These are phyloP conservation scores for Sporisorium sorghi DNA, from an alignment of 1,284 basidiomycete genomes.

Conservation along the genomic window DNA sequence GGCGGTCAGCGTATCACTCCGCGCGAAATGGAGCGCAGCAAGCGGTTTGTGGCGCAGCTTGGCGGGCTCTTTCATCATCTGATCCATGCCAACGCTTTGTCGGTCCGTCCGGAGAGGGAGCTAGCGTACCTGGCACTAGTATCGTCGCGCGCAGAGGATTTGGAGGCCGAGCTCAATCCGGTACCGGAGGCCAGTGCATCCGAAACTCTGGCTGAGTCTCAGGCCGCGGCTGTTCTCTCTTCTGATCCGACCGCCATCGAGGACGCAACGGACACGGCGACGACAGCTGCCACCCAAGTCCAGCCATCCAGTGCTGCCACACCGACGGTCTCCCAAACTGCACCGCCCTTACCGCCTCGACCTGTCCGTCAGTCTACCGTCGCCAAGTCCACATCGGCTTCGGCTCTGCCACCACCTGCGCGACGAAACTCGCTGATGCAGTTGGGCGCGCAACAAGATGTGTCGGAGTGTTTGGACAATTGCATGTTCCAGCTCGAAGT, in stretches of 20 bases:
- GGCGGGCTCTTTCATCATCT: conserved; percentile 82
- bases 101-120: conserved; percentile 85
- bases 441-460: conserved; percentile 93
- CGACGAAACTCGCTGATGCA: conserved; percentile 62
- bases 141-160: conserved; percentile 85
- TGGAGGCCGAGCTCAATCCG: conserved; percentile 28
- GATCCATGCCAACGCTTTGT: conserved; percentile 76
- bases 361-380: conserved; percentile 18
- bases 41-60: conserved; percentile 81
- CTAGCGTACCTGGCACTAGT: conserved; percentile 92
- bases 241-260: conserved; percentile 16
- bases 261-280: not conserved
- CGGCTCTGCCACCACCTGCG: conserved; percentile 33
- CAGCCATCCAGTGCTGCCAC: not conserved
- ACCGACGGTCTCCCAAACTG: not conserved
- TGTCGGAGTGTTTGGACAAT: conserved; percentile 98
- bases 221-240: not conserved
- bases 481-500: conserved; percentile 98
- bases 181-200: conserved; percentile 4
- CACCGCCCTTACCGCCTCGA: conserved; percentile 34
- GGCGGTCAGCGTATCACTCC: conserved; percentile 84
- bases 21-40: conserved; percentile 82
- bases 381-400: conserved; percentile 4
- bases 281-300: not conserved
- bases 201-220: not conserved